These are phyloP conservation scores for Gentiana straminea DNA, from an alignment of 257 asterid genomes.

Conservation along the genomic window DNA sequence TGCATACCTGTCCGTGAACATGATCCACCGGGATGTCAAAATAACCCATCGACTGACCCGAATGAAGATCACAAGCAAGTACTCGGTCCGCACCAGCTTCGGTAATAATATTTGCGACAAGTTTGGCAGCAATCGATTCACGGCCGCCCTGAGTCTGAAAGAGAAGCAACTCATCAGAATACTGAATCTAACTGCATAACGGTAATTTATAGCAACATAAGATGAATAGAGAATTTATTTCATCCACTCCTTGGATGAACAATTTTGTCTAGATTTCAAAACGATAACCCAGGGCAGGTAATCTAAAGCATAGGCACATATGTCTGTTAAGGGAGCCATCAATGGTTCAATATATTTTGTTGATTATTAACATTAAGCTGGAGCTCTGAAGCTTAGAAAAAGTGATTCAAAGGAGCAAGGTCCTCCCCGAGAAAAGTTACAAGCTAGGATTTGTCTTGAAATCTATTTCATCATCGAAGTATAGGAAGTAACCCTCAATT, in stretches of 20 bases:
- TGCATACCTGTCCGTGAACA: constrained; percentile 60
- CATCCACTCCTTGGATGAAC: neutral
- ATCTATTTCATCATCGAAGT: too few relatives aligned
- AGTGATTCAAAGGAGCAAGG: too few relatives aligned
- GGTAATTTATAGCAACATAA: neutral
- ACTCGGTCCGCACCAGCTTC: constrained; percentile 81
- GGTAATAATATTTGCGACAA: constrained; percentile 68
- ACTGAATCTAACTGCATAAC: neutral
- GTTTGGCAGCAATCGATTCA: constrained; percentile 80
- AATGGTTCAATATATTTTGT: too few relatives aligned
- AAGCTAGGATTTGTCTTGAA: too few relatives aligned
- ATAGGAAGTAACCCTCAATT: too few relatives aligned
- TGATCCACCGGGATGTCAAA: constrained; percentile 85
- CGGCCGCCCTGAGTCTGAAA: constrained; percentile 81
- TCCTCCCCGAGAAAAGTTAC: too few relatives aligned
- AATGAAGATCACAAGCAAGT: constrained; percentile 70
- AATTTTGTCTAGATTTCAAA: too few relatives aligned
- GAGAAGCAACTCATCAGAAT: neutral
- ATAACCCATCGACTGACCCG: constrained; percentile 84
- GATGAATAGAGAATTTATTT: neutral
- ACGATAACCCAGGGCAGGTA: too few relatives aligned
- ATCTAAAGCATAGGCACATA: too few relatives aligned
- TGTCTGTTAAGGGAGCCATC: too few relatives aligned
- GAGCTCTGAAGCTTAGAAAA: too few relatives aligned
- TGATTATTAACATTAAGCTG: too few relatives aligned